These are phyloP conservation scores for Sabuloglossum arenarium DNA, from an alignment of 495 filamentous ascomycete genomes.

Conservation along the genomic window DNA sequence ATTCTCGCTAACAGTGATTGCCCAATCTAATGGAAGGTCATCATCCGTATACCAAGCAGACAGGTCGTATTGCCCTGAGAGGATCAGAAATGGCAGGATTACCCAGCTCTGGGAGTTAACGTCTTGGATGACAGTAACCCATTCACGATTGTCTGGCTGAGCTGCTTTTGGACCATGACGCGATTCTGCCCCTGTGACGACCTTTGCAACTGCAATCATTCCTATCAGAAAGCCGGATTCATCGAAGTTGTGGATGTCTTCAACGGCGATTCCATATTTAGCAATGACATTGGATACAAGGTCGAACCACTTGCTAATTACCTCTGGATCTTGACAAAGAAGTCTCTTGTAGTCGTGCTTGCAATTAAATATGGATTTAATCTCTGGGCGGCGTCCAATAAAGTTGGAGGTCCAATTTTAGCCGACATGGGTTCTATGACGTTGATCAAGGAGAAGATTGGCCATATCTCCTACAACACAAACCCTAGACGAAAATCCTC, in stretches of 20 bases:
- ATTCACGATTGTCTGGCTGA: neutral
- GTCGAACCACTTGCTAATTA: neutral
- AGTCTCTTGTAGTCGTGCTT: neutral
- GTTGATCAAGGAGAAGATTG: neutral
- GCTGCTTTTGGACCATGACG: neutral
- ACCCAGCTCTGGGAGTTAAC: neutral
- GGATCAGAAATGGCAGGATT: neutral
- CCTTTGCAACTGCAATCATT: slow-evolving; percentile 1
- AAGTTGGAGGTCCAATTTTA: neutral
- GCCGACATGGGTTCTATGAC: neutral
- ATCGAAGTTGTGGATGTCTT: slow-evolving; percentile 8
- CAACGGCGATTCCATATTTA: slow-evolving; percentile 3
- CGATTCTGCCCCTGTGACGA: slow-evolving; percentile 3
- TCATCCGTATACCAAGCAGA: neutral
- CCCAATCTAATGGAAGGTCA: neutral
- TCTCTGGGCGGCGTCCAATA: neutral
- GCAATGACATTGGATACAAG: neutral
- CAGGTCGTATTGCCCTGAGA: neutral
- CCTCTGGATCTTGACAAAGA: neutral
- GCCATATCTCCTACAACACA: neutral
- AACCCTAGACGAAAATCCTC: neutral
- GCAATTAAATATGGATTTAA: neutral
- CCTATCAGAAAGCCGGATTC: slow-evolving; percentile 9
- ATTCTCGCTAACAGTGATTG: neutral
- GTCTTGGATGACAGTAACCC: neutral